Evolutionary conservation across 2,329 filamentous ascomycete genomes (phyloP).

Genomic region (Domatiomyces catenatus): DNA sequence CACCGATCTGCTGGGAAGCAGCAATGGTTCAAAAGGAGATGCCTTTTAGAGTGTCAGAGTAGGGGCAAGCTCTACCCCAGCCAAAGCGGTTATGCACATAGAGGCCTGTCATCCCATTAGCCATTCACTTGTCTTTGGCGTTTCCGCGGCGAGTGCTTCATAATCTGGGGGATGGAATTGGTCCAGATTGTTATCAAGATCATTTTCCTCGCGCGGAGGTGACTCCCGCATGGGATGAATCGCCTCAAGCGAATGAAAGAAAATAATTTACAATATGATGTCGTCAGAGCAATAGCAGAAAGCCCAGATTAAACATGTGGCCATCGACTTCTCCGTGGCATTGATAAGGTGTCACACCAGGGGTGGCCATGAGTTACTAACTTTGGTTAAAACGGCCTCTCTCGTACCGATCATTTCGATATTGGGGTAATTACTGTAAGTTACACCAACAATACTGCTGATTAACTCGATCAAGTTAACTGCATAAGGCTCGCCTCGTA

Average conservation of each 20-base stretch:
- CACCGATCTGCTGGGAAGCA: conserved; percentile 2
- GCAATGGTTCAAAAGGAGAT: background rate
- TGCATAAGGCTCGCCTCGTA: too few relatives aligned
- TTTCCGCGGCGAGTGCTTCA: background rate
- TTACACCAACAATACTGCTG: too few relatives aligned
- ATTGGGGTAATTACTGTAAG: too few relatives aligned
- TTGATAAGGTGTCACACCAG: background rate
- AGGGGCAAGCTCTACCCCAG: background rate
- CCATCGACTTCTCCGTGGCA: background rate
- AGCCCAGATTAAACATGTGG: background rate
- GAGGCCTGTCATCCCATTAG: background rate
- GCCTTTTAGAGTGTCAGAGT: background rate
- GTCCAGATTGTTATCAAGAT: background rate
- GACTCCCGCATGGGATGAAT: background rate
- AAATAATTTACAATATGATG: background rate
- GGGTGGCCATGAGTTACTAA: background rate
- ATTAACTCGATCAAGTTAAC: too few relatives aligned
- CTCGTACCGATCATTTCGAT: too few relatives aligned
- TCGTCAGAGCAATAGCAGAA: background rate
- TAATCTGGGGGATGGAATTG: background rate
- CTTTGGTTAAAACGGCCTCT: too few relatives aligned
- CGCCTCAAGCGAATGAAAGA: background rate
- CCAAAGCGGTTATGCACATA: background rate
- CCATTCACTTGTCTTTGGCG: background rate
- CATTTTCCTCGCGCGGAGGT: background rate